Conservation (phyloP, 2,329 filamentous ascomycete species). For the Pestalotiopsis sp. region DNA sequence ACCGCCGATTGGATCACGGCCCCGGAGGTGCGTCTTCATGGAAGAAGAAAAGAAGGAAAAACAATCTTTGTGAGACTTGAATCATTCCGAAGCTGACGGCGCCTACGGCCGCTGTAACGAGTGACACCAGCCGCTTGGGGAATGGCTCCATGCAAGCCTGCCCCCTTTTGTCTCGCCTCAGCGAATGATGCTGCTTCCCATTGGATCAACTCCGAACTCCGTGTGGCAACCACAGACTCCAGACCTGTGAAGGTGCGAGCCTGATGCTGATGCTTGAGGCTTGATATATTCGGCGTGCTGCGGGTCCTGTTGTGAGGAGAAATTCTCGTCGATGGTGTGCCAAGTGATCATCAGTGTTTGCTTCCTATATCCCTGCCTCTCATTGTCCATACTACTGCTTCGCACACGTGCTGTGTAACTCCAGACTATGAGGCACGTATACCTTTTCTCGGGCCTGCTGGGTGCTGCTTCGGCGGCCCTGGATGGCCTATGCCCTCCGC, state of each 20-base stretch:
- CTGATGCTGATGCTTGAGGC: neutral
- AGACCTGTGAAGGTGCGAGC: neutral
- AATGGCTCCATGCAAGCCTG: neutral
- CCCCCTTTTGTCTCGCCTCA: neutral
- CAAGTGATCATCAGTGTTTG: neutral
- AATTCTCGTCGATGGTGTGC: neutral
- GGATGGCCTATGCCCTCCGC: constrained; percentile 5
- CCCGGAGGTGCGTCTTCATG: neutral
- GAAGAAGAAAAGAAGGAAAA: neutral
- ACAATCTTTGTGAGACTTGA: neutral
- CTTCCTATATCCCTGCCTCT: neutral
- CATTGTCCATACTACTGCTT: neutral
- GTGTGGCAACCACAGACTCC: neutral
- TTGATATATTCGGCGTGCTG: neutral
- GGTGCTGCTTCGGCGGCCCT: neutral
- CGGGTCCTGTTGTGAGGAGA: neutral
- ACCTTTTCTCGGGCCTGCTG: neutral
- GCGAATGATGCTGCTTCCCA: neutral
- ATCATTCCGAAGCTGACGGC: neutral
- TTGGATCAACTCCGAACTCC: neutral
- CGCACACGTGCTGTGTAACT: neutral
- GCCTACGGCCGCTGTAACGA: neutral
- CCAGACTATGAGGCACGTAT: neutral
- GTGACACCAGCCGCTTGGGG: neutral
- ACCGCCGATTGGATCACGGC: neutral